Evolutionary conservation across 2,329 filamentous ascomycete species (phyloP).

Genomic region (Colletotrichum tropicicola): DNA sequence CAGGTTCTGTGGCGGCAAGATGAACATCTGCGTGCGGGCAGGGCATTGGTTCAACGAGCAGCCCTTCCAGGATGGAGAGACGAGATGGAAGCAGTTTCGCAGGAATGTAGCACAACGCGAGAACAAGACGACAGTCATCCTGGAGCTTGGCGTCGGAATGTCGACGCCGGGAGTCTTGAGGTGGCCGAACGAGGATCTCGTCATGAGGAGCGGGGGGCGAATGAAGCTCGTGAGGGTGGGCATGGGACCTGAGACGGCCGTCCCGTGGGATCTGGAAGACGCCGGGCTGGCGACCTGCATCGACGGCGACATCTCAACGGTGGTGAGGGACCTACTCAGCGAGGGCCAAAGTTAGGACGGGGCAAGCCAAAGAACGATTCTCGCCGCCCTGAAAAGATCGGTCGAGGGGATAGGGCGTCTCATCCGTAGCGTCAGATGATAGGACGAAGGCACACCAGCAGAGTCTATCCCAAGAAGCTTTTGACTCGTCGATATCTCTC

Average conservation of each 20-base stretch:
- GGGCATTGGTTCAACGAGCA: conserved; percentile 33
- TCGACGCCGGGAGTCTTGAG: conserved; percentile 32
- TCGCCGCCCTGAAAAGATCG: neutral
- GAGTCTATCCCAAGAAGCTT: neutral
- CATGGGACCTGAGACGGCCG: conserved; percentile 29
- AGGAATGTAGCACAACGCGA: neutral
- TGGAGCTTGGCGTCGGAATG: conserved; percentile 33
- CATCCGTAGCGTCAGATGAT: conserved; percentile 25
- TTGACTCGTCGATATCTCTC: conserved; percentile 5
- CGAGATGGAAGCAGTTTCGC: conserved; percentile 27
- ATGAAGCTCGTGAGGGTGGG: conserved; percentile 31
- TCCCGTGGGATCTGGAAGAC: conserved; percentile 28
- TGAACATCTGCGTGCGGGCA: conserved; percentile 33
- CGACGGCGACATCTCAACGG: conserved; percentile 28
- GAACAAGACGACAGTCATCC: conserved; percentile 21
- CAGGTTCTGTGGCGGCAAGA: conserved; percentile 30
- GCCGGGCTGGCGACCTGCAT: conserved; percentile 29
- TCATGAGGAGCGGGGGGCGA: conserved; percentile 14
- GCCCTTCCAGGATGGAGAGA: conserved; percentile 29
- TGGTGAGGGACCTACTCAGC: conserved; percentile 4
- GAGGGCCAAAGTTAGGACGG: conserved; percentile 3
- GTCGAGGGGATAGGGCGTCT: conserved; percentile 21
- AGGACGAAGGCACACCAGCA: conserved; percentile 9
- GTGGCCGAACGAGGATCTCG: conserved; percentile 32
- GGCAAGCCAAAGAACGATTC: neutral